phyloP scores from a whole-genome alignment of 208 protist genomes.

The Trypanosoma avium region DNA sequence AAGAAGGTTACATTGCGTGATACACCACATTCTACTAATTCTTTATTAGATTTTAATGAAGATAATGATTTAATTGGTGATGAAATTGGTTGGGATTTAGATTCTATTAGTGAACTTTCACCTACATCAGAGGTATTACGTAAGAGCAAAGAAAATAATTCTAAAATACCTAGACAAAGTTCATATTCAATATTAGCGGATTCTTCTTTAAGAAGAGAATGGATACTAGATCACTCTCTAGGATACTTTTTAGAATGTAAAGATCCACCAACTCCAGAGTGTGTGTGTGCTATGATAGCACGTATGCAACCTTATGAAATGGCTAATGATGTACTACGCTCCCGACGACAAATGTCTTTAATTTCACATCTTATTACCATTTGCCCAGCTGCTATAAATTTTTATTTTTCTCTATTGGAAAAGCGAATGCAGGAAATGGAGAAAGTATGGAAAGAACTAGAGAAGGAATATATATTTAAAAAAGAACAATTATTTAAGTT shows the following conservation, averaged over 20 bases:
- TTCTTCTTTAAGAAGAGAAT: neutral
- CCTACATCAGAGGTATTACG: neutral
- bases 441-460: neutral
- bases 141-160: neutral
- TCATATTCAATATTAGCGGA: no score
- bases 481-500: conserved; percentile 5
- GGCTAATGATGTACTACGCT: conserved; percentile 24
- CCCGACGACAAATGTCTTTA: conserved; percentile 10
- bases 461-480: conserved; percentile 12
- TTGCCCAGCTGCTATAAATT: neutral
- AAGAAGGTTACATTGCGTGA: neutral
- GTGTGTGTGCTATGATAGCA: conserved; percentile 21
- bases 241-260: neutral
- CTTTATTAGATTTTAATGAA: neutral
- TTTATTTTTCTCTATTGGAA: neutral
- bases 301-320: conserved; percentile 19
- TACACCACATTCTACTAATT: neutral
- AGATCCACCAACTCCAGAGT: conserved; percentile 1
- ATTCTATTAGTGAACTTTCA: neutral
- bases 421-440: conserved; percentile 16
- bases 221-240: conserved; percentile 3
- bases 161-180: no score
- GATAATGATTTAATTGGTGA: neutral
- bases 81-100: neutral
- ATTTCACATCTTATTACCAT: conserved; percentile 2